A percentile compares a stretch with the other conserved stretches of the same genome.
These are phyloP conservation scores for Cryptosporidium viatorum DNA, from an alignment of 169 alveolate species.

Conservation along the genomic window DNA sequence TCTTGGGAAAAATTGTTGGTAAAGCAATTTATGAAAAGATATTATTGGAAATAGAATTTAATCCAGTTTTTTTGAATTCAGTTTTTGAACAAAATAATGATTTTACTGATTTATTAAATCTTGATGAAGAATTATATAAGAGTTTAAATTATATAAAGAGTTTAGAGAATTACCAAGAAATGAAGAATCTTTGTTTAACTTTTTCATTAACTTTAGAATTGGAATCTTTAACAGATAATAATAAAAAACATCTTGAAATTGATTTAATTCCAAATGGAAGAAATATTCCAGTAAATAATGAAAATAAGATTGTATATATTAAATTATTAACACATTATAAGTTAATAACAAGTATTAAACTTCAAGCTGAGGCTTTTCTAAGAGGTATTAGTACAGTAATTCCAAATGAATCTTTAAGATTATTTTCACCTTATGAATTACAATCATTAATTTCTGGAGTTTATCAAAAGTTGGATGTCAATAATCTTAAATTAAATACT, in stretches of 20 bases:
- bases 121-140: conserved; percentile 81
- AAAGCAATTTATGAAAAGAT: conserved; percentile 93
- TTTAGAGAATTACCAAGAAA: conserved; percentile 78
- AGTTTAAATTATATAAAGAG: conserved; percentile 79
- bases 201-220: conserved; percentile 78
- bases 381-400: conserved; percentile 92
- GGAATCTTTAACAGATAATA: conserved; percentile 1
- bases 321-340: conserved; percentile 89
- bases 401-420: conserved; percentile 89
- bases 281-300: conserved; percentile 81
- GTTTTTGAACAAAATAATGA: conserved; percentile 86
- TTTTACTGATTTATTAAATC: conserved; percentile 85
- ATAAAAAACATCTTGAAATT: conserved; percentile 17
- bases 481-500: conserved; percentile 89
- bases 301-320: conserved; percentile 88
- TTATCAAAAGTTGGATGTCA: conserved; percentile 88
- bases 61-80: conserved; percentile 87
- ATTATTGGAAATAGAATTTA: conserved; percentile 90
- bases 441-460: conserved; percentile 94
- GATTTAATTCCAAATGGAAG: conserved; percentile 84
- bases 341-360: conserved; percentile 87
- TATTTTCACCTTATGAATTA: conserved; percentile 93
- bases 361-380: conserved; percentile 87
- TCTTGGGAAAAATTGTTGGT: conserved; percentile 89
- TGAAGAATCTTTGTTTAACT: conserved; percentile 77